These are phyloP conservation scores for Aspergillus sp. DNA, from an alignment of 2,329 filamentous ascomycete species.

Conservation along the genomic window DNA sequence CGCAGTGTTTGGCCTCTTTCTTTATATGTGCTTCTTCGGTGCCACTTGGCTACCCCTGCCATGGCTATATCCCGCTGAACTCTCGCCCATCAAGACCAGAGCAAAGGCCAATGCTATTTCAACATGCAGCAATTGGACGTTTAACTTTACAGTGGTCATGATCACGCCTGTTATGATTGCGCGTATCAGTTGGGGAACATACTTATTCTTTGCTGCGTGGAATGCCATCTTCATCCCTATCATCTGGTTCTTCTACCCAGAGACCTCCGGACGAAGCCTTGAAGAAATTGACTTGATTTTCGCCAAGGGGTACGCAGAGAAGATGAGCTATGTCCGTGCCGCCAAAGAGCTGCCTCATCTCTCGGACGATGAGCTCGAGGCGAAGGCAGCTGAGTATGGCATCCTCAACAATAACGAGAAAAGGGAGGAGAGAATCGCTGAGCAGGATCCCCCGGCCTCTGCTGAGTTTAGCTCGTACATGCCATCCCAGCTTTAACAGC, in stretches of 20 bases:
- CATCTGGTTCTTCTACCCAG: slow-evolving; percentile 57
- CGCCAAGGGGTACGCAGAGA: slow-evolving; percentile 45
- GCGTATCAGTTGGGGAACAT: slow-evolving; percentile 43
- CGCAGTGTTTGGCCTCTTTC: slow-evolving; percentile 62
- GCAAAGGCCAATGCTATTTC: slow-evolving; percentile 57
- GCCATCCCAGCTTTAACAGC: no score
- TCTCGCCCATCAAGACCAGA: slow-evolving; percentile 56
- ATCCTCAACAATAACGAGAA: no score
- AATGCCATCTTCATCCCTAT: slow-evolving; percentile 51
- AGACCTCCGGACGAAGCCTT: slow-evolving; percentile 46
- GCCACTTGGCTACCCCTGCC: slow-evolving; percentile 65
- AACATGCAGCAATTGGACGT: slow-evolving; percentile 56
- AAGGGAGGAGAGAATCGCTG: no score
- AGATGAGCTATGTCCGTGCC: slow-evolving; percentile 40
- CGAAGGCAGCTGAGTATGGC: slow-evolving; percentile 31
- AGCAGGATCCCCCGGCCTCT: no score
- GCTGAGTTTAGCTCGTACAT: no score
- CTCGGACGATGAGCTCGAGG: slow-evolving; percentile 35
- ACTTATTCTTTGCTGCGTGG: slow-evolving; percentile 45
- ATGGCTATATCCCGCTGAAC: slow-evolving; percentile 55
- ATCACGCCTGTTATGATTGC: slow-evolving; percentile 46
- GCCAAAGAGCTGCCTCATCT: slow-evolving; percentile 36
- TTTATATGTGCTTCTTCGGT: slow-evolving; percentile 69
- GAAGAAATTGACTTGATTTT: slow-evolving; percentile 49
- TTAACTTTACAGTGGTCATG: slow-evolving; percentile 57